These are phyloP conservation scores for Tolypocladium tundrense DNA, from an alignment of 2,329 filamentous ascomycete species.

Conservation along the genomic window DNA sequence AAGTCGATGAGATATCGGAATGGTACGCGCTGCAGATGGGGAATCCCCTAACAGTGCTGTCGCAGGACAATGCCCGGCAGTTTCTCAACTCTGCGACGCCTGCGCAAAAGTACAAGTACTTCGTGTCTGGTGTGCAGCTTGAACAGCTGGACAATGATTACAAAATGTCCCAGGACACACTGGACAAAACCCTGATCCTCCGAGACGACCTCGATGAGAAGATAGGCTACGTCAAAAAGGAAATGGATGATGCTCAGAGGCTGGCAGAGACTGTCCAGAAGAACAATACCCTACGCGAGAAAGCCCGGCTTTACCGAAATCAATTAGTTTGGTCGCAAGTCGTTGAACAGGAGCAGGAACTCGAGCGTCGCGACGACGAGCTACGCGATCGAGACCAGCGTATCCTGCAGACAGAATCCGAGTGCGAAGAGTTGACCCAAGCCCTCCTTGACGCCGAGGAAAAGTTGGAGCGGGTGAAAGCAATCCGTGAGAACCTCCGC, in stretches of 20 bases:
- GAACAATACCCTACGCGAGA: slow-evolving; percentile 53
- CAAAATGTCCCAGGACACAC: slow-evolving; percentile 65
- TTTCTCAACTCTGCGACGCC: slow-evolving; percentile 82
- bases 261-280: slow-evolving; percentile 56
- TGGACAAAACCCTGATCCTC: slow-evolving; percentile 50
- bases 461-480: slow-evolving; percentile 27
- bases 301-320: slow-evolving; percentile 46
- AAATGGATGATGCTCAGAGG: slow-evolving; percentile 48
- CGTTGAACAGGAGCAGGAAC: slow-evolving; percentile 55
- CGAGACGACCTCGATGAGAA: slow-evolving; percentile 24
- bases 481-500: slow-evolving; percentile 29
- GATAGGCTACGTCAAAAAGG: slow-evolving; percentile 24
- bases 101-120: slow-evolving; percentile 88
- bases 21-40: slow-evolving; percentile 91
- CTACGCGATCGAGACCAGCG: slow-evolving; percentile 13
- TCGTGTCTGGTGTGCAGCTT: slow-evolving; percentile 86
- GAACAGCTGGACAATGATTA: slow-evolving; percentile 91
- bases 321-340: slow-evolving; percentile 87
- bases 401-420: slow-evolving; percentile 16
- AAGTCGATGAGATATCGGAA: slow-evolving; percentile 88
- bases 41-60: slow-evolving; percentile 91
- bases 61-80: slow-evolving; percentile 87
- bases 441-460: slow-evolving; percentile 36
- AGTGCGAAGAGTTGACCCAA: slow-evolving; percentile 33
- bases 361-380: slow-evolving; percentile 25